Base-by-base conservation (phyloP, 2,329 filamentous ascomycete species). In the Fusarium cyanostomum region DNA sequence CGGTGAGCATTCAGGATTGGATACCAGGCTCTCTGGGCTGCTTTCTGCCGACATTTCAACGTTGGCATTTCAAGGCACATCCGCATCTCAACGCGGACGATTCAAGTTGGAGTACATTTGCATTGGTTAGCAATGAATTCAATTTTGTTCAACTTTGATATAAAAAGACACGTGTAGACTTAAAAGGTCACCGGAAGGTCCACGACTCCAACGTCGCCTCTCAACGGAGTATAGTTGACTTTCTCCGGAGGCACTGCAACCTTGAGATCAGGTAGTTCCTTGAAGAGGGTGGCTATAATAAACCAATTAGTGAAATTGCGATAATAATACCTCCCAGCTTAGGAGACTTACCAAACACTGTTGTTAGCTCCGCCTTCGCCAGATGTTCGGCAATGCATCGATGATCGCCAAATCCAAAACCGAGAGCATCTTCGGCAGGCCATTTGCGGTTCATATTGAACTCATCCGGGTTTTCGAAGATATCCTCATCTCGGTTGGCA, bases 351-450 rank as follows among this genome's bases (percentile, higher is more conserved):
- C 53, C 30, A 34, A 63, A 63, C 7, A 55, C 60, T 8, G 41
- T 63, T 10, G 41, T 42, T 0, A 63, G 44, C 8, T 63, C 59
- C n/a, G 60, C 15, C 35, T 63, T 63, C 6, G 81, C 77, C 9
- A 83, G 68, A 45, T 73, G 73, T 64, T 83, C 81, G 3, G 79
- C 80, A 21, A 82, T 73, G 64, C 81, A 83, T 21, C 79, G 71
- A 63, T 83, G 81, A 11, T 75, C 71, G 1, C 80, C 81, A 58
- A 76, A 83, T 0, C 81, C 81, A 62, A 77, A 83, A 0, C 81
- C 81, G 5, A 82, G 72, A 0, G 75, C 74, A 35, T 78, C 72
- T 37, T 76, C 70, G 5, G 63, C 48, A 13, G 52, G 52, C 38
- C 67, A 68, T 16, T 59, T 48, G 26, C 80, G 75, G 56, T 77